Conservation (phyloP, 305 asterid genomes). For the Ajuga reptans region DNA sequence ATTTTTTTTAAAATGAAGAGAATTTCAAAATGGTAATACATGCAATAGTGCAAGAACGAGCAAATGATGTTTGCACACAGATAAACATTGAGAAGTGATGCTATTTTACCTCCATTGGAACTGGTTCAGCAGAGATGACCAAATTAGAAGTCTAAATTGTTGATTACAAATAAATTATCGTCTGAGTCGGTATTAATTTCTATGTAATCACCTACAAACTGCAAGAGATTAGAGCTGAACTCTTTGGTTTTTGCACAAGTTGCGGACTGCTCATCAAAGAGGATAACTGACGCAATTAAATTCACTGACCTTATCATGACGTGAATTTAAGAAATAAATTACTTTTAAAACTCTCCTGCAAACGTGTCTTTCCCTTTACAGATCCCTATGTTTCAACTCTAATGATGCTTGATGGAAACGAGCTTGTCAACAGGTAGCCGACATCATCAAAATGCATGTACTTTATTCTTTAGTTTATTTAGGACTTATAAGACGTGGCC, state of each 20-base stretch:
- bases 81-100: slow-evolving; percentile 2
- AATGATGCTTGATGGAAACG: background rate
- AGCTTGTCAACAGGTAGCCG: background rate
- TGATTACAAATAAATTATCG: background rate
- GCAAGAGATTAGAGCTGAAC: slow-evolving; percentile 3
- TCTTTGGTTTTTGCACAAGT: background rate
- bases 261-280: background rate
- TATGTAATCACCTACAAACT: background rate
- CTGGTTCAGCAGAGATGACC: slow-evolving; percentile 7
- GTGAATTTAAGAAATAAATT: background rate
- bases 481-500: background rate
- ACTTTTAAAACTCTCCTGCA: background rate
- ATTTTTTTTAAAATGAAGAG: background rate
- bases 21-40: background rate
- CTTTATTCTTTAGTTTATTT: background rate
- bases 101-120: background rate
- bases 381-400: background rate
- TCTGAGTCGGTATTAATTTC: background rate
- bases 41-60: background rate
- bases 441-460: background rate
- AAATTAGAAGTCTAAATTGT: background rate
- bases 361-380: background rate
- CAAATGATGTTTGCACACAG: background rate
- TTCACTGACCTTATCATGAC: slow-evolving; percentile 1
- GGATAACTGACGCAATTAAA: background rate